Evolutionary conservation across 176 grass and related monocot species (phyloP), one percentile per base, ranked within the genome.

Genomic region (Avena insularis): DNA sequence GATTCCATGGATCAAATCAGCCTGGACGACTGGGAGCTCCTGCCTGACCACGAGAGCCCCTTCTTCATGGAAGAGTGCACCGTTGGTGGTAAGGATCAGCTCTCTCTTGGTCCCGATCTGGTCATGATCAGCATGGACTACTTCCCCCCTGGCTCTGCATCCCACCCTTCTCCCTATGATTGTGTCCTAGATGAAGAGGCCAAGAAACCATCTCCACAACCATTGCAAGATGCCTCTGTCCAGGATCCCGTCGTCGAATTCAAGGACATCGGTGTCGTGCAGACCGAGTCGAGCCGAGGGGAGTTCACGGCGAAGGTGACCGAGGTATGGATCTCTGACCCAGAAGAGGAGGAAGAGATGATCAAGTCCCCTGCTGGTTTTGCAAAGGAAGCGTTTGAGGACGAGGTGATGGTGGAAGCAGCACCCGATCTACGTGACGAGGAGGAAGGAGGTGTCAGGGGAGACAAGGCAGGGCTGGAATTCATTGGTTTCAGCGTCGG

Each of bases 11-110:
- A 88, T 54, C 35, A 38, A 1, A 94, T 93, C 83, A 90, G 77
- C 86, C 55, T 99, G 55, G 94, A 94, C 29, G 94, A 96, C 20
- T 99, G 97, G 97, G 97, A 94, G 86, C 27, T 99, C 81, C 87
- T 99, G 62, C 94, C 96, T 43, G 91, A 86, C 78, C 80, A 71
- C 57, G 76, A 59, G 47, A 90, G 67, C 48, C 84, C 47, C 86
- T 85, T 15, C 76, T 83, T 81, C 84, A 40, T 89, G 89, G 85
- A 66, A 45, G 62, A 89, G 51, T 83, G 46, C 71, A 3, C 33
- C 56, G 64, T 33, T 79, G 56, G 51, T 50, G 80, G 71, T 67
- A 88, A 88, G 85, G 87, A 77, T 65, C 84, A 83, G 82, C 50
- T 86, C 79, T 73, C 61, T 47, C 60, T 83, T 70, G 77, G 83